A percentile compares a stretch with the other conserved stretches of the same genome.
These are phyloP conservation scores for Paragyromitra xinjiangensis DNA, from an alignment of 495 filamentous ascomycete genomes.

Conservation along the genomic window DNA sequence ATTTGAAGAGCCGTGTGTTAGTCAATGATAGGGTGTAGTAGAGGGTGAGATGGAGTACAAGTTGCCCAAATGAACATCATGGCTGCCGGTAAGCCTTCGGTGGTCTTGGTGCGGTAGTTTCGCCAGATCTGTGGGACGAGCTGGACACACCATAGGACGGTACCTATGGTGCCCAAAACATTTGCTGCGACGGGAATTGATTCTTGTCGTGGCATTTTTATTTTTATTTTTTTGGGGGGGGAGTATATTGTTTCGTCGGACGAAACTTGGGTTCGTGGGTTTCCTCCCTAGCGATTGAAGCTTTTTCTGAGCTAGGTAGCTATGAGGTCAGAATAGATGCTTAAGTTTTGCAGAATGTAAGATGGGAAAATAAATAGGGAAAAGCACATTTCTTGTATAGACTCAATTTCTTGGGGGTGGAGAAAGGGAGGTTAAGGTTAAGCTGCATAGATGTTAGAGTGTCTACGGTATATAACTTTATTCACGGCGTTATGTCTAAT, in stretches of 20 bases:
- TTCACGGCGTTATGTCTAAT: not conserved
- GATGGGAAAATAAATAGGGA: no score
- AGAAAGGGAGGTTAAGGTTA: not conserved
- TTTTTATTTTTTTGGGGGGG: not conserved
- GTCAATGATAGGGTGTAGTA: not conserved
- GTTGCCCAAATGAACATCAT: slow-evolving; percentile 82
- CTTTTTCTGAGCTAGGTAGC: slow-evolving; percentile 9
- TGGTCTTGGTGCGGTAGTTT: slow-evolving; percentile 74
- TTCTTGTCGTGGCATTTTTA: slow-evolving; percentile 46
- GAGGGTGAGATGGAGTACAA: slow-evolving; percentile 61
- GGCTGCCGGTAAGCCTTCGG: slow-evolving; percentile 72
- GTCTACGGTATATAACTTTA: slow-evolving; percentile 9
- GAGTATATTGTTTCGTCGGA: not conserved
- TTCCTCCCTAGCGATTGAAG: not conserved
- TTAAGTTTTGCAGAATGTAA: not conserved
- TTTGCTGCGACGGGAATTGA: slow-evolving; percentile 64
- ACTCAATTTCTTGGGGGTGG: not conserved
- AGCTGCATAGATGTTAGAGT: not conserved
- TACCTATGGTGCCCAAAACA: slow-evolving; percentile 67
- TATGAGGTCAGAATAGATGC: slow-evolving; percentile 3
- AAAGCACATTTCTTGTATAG: no score
- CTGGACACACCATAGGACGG: slow-evolving; percentile 67
- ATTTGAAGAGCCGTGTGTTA: slow-evolving; percentile 19
- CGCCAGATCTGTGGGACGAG: slow-evolving; percentile 72
- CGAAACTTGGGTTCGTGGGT: not conserved